Evolutionary conservation across 2,329 filamentous ascomycete genomes (phyloP), one percentile per base, ranked within the genome.

Genomic region (Claviceps citrina): DNA sequence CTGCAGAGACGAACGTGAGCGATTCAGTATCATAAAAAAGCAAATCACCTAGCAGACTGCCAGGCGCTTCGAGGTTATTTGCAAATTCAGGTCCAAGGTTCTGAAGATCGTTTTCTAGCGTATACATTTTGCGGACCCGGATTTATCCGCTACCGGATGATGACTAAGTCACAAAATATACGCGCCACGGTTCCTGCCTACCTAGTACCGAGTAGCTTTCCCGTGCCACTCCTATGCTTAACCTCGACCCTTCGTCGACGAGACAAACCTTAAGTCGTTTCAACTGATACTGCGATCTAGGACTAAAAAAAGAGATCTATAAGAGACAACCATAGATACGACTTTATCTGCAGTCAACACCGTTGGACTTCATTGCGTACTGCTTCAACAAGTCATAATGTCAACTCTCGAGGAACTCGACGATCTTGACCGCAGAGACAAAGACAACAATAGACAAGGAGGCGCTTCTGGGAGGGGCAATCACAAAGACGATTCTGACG

Each of bases 321-420:
- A 22, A 13, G 12, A 22, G 19, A 22, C 7, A 3, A 4, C 7
- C 3, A 3, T 31, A 9, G 28, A 38, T 7, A 39, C 13, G n/a
- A 20, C 13, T 5, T 26, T 13, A 6, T 13, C 15, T 12, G 22
- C 33, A 24, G 16, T 5, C 16, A 4, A 34, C n/a, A 34, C 9
- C 16, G 6, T n/a, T 9, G 8, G n/a, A n/a, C n/a, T n/a, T n/a
- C n/a, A n/a, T n/a, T n/a, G n/a, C n/a, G n/a, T n/a, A n/a, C n/a
- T n/a, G n/a, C n/a, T n/a, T n/a, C n/a, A n/a, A n/a, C n/a, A 35
- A 31, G 31, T 24, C 39, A 69, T 47, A 59, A 93, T 93, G 85
- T 86, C 85, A 52, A 91, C 84, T 51, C 78, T 93, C 55, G 85
- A 93, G 68, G 85, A 93, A 67, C 81, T 93, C 57, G 84, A 93